Percentiles rank a stretch among this genome's conserved stretches.
Conservation (phyloP, 305 asterid species). For the Rubia peregrina region DNA sequence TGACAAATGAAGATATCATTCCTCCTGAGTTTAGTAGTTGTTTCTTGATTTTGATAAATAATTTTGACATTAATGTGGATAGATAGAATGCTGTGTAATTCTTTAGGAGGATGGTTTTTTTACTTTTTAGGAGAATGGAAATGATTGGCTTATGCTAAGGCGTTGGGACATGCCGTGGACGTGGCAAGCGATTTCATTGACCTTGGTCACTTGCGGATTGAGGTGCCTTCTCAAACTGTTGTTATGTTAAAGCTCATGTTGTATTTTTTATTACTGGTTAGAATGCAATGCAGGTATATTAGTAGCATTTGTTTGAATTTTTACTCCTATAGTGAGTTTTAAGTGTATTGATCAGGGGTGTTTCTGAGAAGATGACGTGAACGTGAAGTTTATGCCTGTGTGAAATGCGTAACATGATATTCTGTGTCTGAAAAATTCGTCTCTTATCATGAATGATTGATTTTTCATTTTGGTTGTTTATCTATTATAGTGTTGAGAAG, state of each 20-base stretch:
- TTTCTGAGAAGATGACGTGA: neutral
- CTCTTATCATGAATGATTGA: neutral
- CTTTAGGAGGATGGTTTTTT: neutral
- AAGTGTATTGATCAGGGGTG: neutral
- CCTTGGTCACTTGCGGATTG: slow-evolving; percentile 91
- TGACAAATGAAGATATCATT: slow-evolving; percentile 71
- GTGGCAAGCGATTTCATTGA: slow-evolving; percentile 86
- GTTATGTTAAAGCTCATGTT: slow-evolving; percentile 1
- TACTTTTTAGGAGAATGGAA: slow-evolving; percentile 38
- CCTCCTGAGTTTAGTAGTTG: slow-evolving; percentile 30
- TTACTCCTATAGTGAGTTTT: neutral
- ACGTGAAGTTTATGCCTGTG: neutral
- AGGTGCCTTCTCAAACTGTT: slow-evolving; percentile 42
- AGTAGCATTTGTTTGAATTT: neutral
- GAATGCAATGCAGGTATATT: neutral
- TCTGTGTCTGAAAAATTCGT: too few relatives aligned
- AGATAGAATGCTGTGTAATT: neutral
- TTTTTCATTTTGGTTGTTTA: neutral
- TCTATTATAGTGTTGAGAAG: neutral
- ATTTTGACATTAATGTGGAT: neutral
- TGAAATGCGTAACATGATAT: neutral
- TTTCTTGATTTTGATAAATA: neutral
- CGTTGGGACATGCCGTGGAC: slow-evolving; percentile 99
- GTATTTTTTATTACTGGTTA: slow-evolving; percentile 3
- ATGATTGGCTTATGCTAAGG: slow-evolving; percentile 59